These are phyloP conservation scores for Fraxinus velutina DNA, from an alignment of 305 asterid species.

Conservation along the genomic window DNA sequence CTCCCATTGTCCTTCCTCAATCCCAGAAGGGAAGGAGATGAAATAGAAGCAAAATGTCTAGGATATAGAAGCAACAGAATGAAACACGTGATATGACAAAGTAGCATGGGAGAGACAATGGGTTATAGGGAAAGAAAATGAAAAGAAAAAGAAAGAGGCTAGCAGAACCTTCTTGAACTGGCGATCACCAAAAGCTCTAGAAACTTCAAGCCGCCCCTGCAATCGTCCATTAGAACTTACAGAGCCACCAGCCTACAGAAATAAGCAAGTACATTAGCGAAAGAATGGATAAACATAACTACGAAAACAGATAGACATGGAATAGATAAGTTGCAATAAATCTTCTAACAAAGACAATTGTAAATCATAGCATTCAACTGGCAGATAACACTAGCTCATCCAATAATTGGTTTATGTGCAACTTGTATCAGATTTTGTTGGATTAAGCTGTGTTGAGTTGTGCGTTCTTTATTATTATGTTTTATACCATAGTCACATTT, in stretches of 20 bases:
- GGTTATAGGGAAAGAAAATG: neutral
- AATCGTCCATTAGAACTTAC: slow-evolving; percentile 76
- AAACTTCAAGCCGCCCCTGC: slow-evolving; percentile 91
- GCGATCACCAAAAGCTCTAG: slow-evolving; percentile 90
- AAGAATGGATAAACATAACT: neutral
- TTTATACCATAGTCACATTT: neutral
- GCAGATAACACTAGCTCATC: neutral
- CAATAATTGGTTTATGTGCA: neutral
- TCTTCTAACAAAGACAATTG: neutral
- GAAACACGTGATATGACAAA: slow-evolving; percentile 1
- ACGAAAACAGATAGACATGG: neutral
- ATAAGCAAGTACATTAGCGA: slow-evolving; percentile 9
- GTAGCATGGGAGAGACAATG: neutral
- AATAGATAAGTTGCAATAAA: neutral
- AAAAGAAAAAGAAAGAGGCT: slow-evolving; percentile 14
- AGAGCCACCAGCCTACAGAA: slow-evolving; percentile 79
- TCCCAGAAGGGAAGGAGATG: slow-evolving; percentile 1
- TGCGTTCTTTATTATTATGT: neutral
- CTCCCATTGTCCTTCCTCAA: slow-evolving; percentile 1
- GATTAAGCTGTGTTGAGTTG: neutral
- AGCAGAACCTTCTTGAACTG: slow-evolving; percentile 77
- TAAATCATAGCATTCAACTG: neutral
- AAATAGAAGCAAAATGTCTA: slow-evolving; percentile 16
- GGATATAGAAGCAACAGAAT: neutral
- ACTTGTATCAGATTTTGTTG: neutral